Conservation (phyloP, 2,329 filamentous ascomycete genomes). For the Colletotrichum viniferum region DNA sequence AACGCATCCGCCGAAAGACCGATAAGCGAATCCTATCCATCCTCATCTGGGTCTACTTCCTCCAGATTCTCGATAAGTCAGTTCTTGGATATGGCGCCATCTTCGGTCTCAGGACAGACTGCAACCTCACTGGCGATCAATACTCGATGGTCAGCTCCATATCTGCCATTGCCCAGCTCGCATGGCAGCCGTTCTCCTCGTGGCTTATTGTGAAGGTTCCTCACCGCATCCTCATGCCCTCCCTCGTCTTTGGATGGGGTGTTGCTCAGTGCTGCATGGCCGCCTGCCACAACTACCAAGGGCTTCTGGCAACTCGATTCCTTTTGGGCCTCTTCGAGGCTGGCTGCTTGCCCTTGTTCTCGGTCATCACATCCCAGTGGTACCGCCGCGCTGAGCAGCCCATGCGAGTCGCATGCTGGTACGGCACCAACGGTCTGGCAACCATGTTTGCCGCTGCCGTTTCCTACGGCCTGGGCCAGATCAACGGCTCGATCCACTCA, state of each 20-base stretch:
- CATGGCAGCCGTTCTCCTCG: constrained; percentile 64
- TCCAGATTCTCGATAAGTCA: constrained; percentile 64
- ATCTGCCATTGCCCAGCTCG: constrained; percentile 62
- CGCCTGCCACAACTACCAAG: constrained; percentile 17
- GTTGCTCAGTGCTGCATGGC: constrained; percentile 40
- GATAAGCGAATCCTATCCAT: constrained; percentile 62
- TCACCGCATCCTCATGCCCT: constrained; percentile 61
- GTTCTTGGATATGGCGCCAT: constrained; percentile 63
- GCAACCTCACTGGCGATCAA: constrained; percentile 53
- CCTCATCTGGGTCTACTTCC: constrained; percentile 63
- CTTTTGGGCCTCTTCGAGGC: constrained; percentile 26
- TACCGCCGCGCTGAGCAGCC: constrained; percentile 62
- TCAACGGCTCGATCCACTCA: constrained; percentile 36
- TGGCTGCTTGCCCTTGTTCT: constrained; percentile 46
- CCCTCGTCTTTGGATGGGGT: constrained; percentile 49
- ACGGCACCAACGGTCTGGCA: constrained; percentile 63
- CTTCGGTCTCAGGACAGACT: constrained; percentile 56
- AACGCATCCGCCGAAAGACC: constrained; percentile 64
- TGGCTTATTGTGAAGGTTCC: constrained; percentile 66
- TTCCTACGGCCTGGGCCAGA: constrained; percentile 62
- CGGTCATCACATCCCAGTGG: constrained; percentile 52
- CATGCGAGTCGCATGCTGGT: constrained; percentile 68
- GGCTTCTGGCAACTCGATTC: constrained; percentile 25
- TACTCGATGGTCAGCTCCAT: constrained; percentile 65
- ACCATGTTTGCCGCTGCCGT: constrained; percentile 61